A percentile compares a stretch with the other conserved stretches of the same genome.
Evolutionary conservation across 2,329 filamentous ascomycete species (phyloP).

Genomic region (Botrytis sinoallii): DNA sequence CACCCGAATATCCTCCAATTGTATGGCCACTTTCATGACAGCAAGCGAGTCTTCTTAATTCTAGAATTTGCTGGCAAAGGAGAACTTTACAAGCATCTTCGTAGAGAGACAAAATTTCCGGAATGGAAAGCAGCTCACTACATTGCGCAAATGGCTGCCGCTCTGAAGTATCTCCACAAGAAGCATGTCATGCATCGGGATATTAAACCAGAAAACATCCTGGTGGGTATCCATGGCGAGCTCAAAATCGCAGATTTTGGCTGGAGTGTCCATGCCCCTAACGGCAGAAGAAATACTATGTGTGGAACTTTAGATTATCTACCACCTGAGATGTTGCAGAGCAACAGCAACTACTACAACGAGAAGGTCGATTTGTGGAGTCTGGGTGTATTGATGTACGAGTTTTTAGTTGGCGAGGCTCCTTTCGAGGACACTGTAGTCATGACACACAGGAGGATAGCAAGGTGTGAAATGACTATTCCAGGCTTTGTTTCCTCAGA

Average conservation of each 20-base stretch:
- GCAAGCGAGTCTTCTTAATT: conserved; percentile 69
- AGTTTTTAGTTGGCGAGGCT: conserved; percentile 93
- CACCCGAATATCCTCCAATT: conserved; percentile 69
- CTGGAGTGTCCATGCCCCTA: conserved; percentile 97
- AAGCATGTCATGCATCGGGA: conserved; percentile 98
- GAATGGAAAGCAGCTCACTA: conserved; percentile 72
- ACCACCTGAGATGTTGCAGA: conserved; percentile 95
- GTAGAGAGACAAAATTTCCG: conserved; percentile 64
- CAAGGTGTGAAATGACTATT: conserved; percentile 85
- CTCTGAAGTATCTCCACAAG: conserved; percentile 85
- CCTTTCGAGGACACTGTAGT: conserved; percentile 94
- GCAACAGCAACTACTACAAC: conserved; percentile 83
- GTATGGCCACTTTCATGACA: conserved; percentile 72
- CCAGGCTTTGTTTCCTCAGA: conserved; percentile 88
- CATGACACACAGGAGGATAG: conserved; percentile 91
- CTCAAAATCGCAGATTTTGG: conserved; percentile 99
- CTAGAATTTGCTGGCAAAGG: conserved; percentile 71
- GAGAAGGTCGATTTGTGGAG: conserved; percentile 98
- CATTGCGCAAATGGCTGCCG: conserved; percentile 76
- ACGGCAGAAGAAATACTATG: conserved; percentile 89
- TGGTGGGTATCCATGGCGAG: conserved; percentile 93
- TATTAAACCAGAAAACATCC: conserved; percentile 97
- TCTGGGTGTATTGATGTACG: conserved; percentile 89
- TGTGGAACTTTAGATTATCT: conserved; percentile 97
- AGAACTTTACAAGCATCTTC: conserved; percentile 70